Evolutionary conservation across 1,284 basidiomycete genomes (phyloP).

Genomic region (Salmacisia buchloeana): DNA sequence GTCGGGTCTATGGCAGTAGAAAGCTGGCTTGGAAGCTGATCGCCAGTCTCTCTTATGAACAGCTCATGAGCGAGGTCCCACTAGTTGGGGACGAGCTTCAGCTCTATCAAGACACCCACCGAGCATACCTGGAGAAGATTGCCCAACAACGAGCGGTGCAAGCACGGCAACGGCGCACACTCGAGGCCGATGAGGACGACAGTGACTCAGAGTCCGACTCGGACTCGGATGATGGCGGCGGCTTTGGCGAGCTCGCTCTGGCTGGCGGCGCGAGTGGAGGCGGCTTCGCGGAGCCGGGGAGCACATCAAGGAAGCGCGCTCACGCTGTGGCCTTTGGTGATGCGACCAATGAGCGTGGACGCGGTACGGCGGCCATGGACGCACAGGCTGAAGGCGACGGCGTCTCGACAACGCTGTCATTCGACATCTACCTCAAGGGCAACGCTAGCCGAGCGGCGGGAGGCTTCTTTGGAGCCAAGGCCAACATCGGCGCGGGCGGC

Average conservation of each 20-base stretch:
- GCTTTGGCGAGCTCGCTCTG: constrained; percentile 16
- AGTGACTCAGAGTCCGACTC: constrained; percentile 23
- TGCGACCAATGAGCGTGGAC: constrained; percentile 1
- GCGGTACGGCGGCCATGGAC: constrained; percentile 57
- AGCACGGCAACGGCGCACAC: constrained; percentile 74
- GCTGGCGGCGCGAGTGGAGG: neutral
- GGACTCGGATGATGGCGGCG: constrained; percentile 56
- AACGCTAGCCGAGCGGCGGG: constrained; percentile 66
- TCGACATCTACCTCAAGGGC: constrained; percentile 96
- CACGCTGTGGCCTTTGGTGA: constrained; percentile 20
- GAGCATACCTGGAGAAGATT: constrained; percentile 73
- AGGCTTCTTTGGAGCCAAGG: constrained; percentile 66
- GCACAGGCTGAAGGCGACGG: constrained; percentile 56
- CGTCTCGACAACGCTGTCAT: constrained; percentile 63
- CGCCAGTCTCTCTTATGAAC: constrained; percentile 9
- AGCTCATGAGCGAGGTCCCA: constrained; percentile 84
- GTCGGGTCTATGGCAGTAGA: neutral
- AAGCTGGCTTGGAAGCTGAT: no score
- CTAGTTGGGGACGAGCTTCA: constrained; percentile 66
- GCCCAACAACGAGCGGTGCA: constrained; percentile 78
- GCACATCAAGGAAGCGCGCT: constrained; percentile 16
- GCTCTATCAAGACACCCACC: constrained; percentile 70
- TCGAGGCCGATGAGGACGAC: constrained; percentile 66
- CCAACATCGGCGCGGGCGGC: constrained; percentile 9
- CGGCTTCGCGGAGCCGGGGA: constrained; percentile 11